A percentile compares a stretch with the other conserved stretches of the same genome.
phyloP scores from a whole-genome alignment of 2,329 filamentous ascomycete genomes.

The Coleophoma crateriformis region DNA sequence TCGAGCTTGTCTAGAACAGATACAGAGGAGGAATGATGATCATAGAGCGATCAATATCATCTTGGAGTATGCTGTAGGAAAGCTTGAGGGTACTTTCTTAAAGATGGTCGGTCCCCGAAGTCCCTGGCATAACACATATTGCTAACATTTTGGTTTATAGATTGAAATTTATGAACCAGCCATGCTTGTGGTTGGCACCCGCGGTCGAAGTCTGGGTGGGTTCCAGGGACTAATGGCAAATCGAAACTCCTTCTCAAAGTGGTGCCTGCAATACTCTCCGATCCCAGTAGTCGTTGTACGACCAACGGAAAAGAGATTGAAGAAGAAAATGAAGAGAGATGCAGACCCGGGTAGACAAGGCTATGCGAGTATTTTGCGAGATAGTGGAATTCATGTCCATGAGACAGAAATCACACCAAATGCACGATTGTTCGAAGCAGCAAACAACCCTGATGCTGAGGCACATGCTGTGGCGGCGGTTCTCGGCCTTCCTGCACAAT shows the following conservation, averaged over 20 bases:
- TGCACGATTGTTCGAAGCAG: constrained; percentile 16
- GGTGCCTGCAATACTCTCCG: constrained; percentile 68
- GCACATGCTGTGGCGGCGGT: constrained; percentile 60
- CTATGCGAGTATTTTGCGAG: constrained; percentile 61
- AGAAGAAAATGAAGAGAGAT: constrained; percentile 65
- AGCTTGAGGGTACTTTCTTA: constrained; percentile 67
- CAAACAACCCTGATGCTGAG: constrained; percentile 47
- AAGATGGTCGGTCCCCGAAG: constrained; percentile 53
- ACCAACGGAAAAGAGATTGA: constrained; percentile 62
- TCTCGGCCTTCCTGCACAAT: constrained; percentile 54
- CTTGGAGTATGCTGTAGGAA: constrained; percentile 67
- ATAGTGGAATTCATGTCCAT: constrained; percentile 36
- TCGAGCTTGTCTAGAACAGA: constrained; percentile 55
- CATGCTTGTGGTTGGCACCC: constrained; percentile 66
- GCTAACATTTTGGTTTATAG: constrained; percentile 29
- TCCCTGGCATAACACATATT: constrained; percentile 4
- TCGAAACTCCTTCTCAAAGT: constrained; percentile 60
- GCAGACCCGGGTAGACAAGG: constrained; percentile 56
- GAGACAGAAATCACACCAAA: constrained; percentile 21
- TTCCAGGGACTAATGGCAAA: constrained; percentile 65
- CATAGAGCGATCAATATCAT: constrained; percentile 67
- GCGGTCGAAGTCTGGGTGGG: constrained; percentile 62
- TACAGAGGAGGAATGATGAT: constrained; percentile 64
- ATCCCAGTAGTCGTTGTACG: constrained; percentile 71
- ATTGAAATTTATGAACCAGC: constrained; percentile 70